Evolutionary conservation across 768 basidiomycete genomes (phyloP), one percentile per base, ranked within the genome.

Genomic region (Serendipita sp.): DNA sequence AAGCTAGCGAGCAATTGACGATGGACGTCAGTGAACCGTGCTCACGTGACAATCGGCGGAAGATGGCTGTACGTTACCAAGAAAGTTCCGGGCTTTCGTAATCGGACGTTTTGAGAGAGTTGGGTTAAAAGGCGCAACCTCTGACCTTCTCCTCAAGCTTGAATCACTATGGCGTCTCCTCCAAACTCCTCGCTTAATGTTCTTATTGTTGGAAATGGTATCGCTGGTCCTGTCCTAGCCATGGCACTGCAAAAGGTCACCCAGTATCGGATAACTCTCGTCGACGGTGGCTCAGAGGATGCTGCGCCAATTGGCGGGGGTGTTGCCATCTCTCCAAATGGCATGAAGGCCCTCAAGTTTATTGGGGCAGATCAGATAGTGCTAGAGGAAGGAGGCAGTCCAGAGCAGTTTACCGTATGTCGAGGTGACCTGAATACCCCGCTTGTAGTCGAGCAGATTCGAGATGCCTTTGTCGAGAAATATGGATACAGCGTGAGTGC

Each of bases 161-260:
- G 14, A 38, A 38, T 38, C 38, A 38, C 7, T 14, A 58, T 34
- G 24, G 22, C 11, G 13, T 58, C 26, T 9, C 11, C 45, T 20
- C 45, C 45, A 22, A n/a, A 28, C 9, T 22, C 20, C 24, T 24
- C 20, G 11, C 33, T 58, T 4, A 34, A 64, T 65, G 72, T 76
- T 30, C 72, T 76, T 62, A 69, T 76, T 50, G 71, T 72, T 7
- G 76, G 76, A 22, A 70, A 69, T 20, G 76, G 76, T 2, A 72
- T 76, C 41, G 75, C 74, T 11, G 76, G 76, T 13, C 74, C 75
- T 16, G 71, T 75, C 2, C 72, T 77, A 42, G 74, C 74, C 1
- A 68, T 74, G 26, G 69, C 74, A 14, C 70, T 77, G 31, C 75
- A 73, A 61, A 66, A 67, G 24, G 72, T 31, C n/a, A 58, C 53